Percentiles rank a stretch among this genome's conserved stretches.
phyloP scores from a whole-genome alignment of 371 early-diverging fungal species.

The Smittium culicis region DNA sequence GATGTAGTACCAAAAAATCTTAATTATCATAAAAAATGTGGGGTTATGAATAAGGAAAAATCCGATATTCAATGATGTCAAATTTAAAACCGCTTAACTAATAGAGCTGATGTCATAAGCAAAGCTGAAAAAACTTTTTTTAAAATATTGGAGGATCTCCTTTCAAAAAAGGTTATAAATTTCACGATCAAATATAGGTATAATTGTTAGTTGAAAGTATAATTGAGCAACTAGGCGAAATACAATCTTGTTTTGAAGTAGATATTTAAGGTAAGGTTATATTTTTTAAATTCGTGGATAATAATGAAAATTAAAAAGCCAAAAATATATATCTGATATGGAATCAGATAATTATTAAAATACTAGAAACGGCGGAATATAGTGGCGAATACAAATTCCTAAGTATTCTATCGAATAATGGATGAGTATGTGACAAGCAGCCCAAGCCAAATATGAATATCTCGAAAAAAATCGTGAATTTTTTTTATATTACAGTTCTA shows the following conservation, averaged over 20 bases:
- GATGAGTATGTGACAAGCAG: neutral
- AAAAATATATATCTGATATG: neutral
- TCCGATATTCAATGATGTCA: no score
- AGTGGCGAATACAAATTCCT: neutral
- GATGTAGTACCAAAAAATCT: no score
- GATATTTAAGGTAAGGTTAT: neutral
- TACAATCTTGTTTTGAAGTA: neutral
- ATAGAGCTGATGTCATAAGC: neutral
- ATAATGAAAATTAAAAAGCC: neutral
- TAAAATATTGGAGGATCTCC: neutral
- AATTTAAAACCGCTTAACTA: neutral
- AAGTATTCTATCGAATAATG: neutral
- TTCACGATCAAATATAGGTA: neutral
- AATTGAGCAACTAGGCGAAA: neutral
- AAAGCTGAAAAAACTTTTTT: neutral
- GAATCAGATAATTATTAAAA: neutral
- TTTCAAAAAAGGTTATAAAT: neutral
- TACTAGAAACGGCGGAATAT: neutral
- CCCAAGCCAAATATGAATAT: neutral
- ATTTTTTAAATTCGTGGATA: neutral
- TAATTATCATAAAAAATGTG: no score
- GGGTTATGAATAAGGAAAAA: no score
- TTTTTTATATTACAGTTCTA: neutral
- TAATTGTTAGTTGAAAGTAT: neutral
- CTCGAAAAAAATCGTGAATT: neutral